Base-by-base conservation (phyloP, 73 alveolate genomes). In the Diophrys appendiculata region DNA sequence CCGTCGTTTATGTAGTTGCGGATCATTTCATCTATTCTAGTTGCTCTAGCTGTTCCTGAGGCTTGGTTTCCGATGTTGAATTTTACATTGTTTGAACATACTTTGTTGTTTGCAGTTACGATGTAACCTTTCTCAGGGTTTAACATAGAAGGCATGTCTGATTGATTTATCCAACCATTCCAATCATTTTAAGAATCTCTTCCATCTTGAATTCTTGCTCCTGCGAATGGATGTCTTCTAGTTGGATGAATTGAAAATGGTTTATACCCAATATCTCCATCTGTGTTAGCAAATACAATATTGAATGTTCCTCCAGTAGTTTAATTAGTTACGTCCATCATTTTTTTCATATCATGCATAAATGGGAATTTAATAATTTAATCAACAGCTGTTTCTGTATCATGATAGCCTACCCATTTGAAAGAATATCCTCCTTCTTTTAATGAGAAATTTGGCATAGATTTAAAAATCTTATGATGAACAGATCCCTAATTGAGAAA, bases 21-120 rank as follows among this genome's bases (percentile, higher is more conserved):
- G 70, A 93, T 54, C 54, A 90, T 65, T 73, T 90, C 95, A 60
- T 86, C 85, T 27, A 90, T 88, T 90, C 98, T 90, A 54, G 84
- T 76, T 0, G 96, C 96, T 88, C 98, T 90, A 11, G 89, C 70
- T 65, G 93, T 82, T 11, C 81, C 52, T 1, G 82, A 69, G 35
- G 72, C 32, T 13, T 81, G 53, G 23, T 79, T 77, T 23, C 88
- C 93, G 72, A 72, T 56, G 28, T 72, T 86, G 14, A 29, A 18
- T 18, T 78, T 65, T 3, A 69, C 71, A 43, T 78, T 68, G 23
- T 71, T 85, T 29, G 95, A 78, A 14, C 88, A 89, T 0, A 93
- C 90, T 60, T 93, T 94, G 78, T 94, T 94, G 86, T 96, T 96
- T 0, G 98, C 98, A 67, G 93, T 90, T 0, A 93, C 97, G 26